Conservation (phyloP, 768 basidiomycete genomes). For the Termitomyces titanicus region DNA sequence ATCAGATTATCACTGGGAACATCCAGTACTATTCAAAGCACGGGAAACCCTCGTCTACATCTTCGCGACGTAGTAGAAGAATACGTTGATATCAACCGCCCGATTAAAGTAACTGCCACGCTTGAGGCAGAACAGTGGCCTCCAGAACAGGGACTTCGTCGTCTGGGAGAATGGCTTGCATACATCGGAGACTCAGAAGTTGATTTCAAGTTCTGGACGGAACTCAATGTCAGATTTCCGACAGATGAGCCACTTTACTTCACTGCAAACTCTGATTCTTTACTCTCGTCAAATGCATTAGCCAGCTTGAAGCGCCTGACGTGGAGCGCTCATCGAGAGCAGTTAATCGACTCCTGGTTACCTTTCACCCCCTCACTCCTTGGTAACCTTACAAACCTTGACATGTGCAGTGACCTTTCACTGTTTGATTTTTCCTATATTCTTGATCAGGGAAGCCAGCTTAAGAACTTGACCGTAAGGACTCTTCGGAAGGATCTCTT, state of each 20-base stretch:
- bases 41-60: not conserved
- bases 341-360: constrained; percentile 6
- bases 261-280: not conserved
- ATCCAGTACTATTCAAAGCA: not conserved
- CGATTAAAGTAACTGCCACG: not conserved
- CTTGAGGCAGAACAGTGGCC: not conserved
- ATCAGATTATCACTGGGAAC: not conserved
- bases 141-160: not conserved
- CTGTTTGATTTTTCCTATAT: not conserved
- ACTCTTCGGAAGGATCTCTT: not conserved
- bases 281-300: not conserved
- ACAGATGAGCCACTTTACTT: not conserved
- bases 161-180: not conserved
- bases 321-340: constrained; percentile 5
- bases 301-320: constrained; percentile 2
- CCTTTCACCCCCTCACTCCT: constrained; percentile 8
- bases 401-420: not conserved
- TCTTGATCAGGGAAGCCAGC: not conserved
- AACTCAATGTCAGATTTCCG: not conserved
- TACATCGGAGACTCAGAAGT: not conserved
- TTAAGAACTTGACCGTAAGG: not conserved
- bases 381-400: not conserved
- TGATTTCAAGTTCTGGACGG: not conserved
- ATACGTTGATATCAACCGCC: not conserved
- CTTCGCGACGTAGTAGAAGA: not conserved